Conservation (phyloP, 495 filamentous ascomycete genomes). For the Baudoinia panamericana region DNA sequence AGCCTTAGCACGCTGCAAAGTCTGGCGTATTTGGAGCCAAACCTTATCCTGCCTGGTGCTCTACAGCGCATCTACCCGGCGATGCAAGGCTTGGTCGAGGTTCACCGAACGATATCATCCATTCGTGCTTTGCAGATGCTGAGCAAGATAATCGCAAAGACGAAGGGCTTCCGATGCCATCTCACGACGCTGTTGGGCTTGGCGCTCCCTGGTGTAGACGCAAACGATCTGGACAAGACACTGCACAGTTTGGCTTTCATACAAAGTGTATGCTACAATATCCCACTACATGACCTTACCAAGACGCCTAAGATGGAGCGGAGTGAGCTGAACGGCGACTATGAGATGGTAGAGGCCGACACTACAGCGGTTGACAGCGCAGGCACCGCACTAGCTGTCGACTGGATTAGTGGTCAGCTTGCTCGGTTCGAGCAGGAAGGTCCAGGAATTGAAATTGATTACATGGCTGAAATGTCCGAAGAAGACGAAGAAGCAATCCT, state of each 20-base stretch:
- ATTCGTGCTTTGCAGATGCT: slow-evolving; percentile 81
- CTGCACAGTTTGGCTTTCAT: slow-evolving; percentile 88
- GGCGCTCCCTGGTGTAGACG: slow-evolving; percentile 88
- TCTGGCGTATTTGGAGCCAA: slow-evolving; percentile 79
- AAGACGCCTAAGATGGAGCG: slow-evolving; percentile 27
- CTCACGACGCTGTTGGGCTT: slow-evolving; percentile 84
- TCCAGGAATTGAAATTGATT: slow-evolving; percentile 69
- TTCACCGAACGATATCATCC: slow-evolving; percentile 90
- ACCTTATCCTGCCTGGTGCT: slow-evolving; percentile 83
- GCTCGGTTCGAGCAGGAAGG: slow-evolving; percentile 85
- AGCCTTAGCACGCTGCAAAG: slow-evolving; percentile 80
- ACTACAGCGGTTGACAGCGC: slow-evolving; percentile 33
- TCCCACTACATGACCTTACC: slow-evolving; percentile 78
- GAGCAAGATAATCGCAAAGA: slow-evolving; percentile 73
- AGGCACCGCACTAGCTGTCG: slow-evolving; percentile 51
- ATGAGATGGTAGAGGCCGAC: slow-evolving; percentile 44
- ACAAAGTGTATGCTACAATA: slow-evolving; percentile 85
- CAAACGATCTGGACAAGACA: slow-evolving; percentile 95
- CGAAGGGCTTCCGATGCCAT: slow-evolving; percentile 89
- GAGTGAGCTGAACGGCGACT: slow-evolving; percentile 20
- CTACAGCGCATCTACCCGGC: slow-evolving; percentile 94
- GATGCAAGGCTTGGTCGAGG: slow-evolving; percentile 89
- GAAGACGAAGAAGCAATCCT: slow-evolving; percentile 80
- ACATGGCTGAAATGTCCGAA: slow-evolving; percentile 67
- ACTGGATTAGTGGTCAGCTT: slow-evolving; percentile 90